Percentiles rank a stretch among this genome's conserved stretches.
Evolutionary conservation across 257 asterid species (phyloP).

Genomic region (Coffea canephora): DNA sequence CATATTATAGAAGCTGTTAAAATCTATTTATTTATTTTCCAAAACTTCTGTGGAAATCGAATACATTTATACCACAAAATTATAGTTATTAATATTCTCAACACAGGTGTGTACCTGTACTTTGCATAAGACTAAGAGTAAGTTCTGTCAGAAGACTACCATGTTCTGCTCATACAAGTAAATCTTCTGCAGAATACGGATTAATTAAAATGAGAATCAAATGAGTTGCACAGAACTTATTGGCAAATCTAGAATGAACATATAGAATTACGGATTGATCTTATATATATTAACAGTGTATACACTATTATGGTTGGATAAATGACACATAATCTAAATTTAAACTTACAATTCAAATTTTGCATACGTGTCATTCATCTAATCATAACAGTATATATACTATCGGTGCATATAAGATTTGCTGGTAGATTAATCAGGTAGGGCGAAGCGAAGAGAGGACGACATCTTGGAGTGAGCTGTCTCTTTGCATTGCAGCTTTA

Average conservation of each 20-base stretch:
- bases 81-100: neutral
- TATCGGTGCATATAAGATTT: too few relatives aligned
- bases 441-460: slow-evolving; percentile 82
- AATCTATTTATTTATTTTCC: neutral
- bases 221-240: neutral
- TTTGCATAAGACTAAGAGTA: neutral
- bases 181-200: neutral
- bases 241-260: neutral
- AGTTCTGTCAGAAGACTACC: neutral
- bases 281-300: too few relatives aligned
- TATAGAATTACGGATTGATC: too few relatives aligned
- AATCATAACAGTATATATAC: too few relatives aligned
- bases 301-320: too few relatives aligned
- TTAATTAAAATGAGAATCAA: neutral
- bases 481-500: slow-evolving; percentile 79
- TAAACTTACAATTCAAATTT: too few relatives aligned
- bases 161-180: neutral
- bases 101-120: neutral
- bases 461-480: slow-evolving; percentile 80
- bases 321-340: too few relatives aligned
- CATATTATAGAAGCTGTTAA: too few relatives aligned
- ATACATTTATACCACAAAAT: neutral
- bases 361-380: too few relatives aligned
- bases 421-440: neutral
- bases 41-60: neutral